Evolutionary conservation across 1,139 yeast species (phyloP), one percentile per base, ranked within the genome.

Genomic region (Yamadazyma buinensis): DNA sequence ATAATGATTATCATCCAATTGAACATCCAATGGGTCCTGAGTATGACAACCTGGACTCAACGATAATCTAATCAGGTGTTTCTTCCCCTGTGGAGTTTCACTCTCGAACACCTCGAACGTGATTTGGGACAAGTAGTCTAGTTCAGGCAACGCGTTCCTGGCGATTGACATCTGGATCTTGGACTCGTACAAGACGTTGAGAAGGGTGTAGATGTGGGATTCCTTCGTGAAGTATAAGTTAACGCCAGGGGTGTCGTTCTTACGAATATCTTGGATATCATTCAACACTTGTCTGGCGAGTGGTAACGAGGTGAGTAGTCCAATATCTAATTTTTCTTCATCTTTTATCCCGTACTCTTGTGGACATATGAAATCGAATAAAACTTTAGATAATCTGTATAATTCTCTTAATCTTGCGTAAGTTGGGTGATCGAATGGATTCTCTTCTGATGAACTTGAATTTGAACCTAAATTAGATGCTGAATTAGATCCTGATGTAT

Each of bases 1-100:
- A 61, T 94, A 92, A 59, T 94, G 99, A 57, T 88, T 92, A 33
- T 88, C 94, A 59, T 94, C 98, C 31, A 94, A 70, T 59, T 92
- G 96, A 29, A 94, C 95, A 61, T 94, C 98, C 43, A 94, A 70
- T 13, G 98, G 98, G 59, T 92, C 95, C 52, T 88, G 95, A 0
- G 97, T 88, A 59, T 94, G 97, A 59, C 98, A 94, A 23, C 99
- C 99, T 1, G 98, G 97, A 2, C 97, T 85, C 47, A 94, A 72
- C 13, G 95, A 82, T 42, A 94, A 72, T 50, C 97, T 75, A 34
- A 94, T 82, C 2, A 95, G 81, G 55, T 88, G 95, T 48, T 84
- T 84, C 62, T 88, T 88, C 30, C 78, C 81, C 7, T 80, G 77
- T 10, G 69, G 64, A 39, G 61, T 56, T 20, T 75, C 80, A 26